Evolutionary conservation across 2,329 filamentous ascomycete species (phyloP), one percentile per base, ranked within the genome.

Genomic region (Xenoacremonium recifei): DNA sequence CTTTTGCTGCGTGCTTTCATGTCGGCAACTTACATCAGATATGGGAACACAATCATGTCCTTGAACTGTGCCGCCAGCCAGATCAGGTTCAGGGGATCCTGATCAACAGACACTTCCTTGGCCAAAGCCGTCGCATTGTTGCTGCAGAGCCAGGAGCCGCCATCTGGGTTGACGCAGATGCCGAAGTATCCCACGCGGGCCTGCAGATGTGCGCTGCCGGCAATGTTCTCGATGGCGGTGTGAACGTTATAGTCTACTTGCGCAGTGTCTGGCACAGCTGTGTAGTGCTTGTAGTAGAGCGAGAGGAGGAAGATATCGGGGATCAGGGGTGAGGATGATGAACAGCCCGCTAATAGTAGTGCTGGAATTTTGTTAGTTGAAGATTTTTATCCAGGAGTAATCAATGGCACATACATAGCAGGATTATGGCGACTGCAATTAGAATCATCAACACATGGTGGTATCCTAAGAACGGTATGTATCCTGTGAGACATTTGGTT

Each of bases 1-100:
- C 10, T 20, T 29, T 12, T 29, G 29, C 2, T 7, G 9, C 3
- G 3, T 13, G 13, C 9, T 9, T 7, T 15, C 36, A 12, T n/a
- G 10, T 23, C 9, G 6, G 6, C 25, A 13, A 73, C 87, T 74
- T 67, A 93, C 87, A 99, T 85, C 16, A 99, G 73, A 62, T 97
- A 99, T 9, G 93, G 93, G 64, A 99, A 99, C 33, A 99, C 92
- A 64, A 99, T 93, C 70, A 91, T 92, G 67, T 97, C 90, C 68
- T 97, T 97, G 73, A 99, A 99, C 53, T 95, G 95, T 56, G 86
- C 85, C 18, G 93, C 92, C 41, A 99, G 81, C 93, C 92, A 99
- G 58, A 99, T 91, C 59, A 99, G 73, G 67, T 99, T 99, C 61
- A 99, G 75, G 29, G 93, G 93, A 70, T 99, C 93, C 67, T 96